Evolutionary conservation across 495 filamentous ascomycete genomes (phyloP).

Genomic region (Podospora conica): DNA sequence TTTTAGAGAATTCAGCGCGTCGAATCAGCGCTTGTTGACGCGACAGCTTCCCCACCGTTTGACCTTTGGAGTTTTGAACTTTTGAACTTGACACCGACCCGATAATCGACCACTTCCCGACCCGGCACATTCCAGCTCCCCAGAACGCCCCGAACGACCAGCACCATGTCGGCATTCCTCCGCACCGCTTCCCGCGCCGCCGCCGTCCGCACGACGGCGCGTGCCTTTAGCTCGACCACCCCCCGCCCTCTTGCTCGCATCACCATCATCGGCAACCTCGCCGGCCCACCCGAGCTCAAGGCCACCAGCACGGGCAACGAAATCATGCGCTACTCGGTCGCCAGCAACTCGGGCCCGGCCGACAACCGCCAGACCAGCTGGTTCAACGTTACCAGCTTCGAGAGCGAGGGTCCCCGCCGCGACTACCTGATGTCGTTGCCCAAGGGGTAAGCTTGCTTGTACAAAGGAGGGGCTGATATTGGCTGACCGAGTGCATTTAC

Average conservation of each 20-base stretch:
- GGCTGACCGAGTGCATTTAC: neutral
- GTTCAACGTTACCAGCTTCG: slow-evolving; percentile 66
- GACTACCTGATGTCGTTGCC: slow-evolving; percentile 59
- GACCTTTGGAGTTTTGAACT: neutral
- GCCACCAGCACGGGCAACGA: slow-evolving; percentile 61
- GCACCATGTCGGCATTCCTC: slow-evolving; percentile 40
- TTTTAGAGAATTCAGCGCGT: neutral
- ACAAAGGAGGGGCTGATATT: neutral
- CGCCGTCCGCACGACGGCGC: slow-evolving; percentile 33
- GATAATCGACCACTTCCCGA: neutral
- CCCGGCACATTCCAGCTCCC: slow-evolving; percentile 1
- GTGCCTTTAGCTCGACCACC: slow-evolving; percentile 50
- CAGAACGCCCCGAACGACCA: neutral
- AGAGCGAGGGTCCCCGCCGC: slow-evolving; percentile 51
- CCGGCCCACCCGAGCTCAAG: slow-evolving; percentile 58
- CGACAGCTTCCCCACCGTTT: neutral
- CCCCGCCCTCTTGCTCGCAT: slow-evolving; percentile 56
- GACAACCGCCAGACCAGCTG: slow-evolving; percentile 68
- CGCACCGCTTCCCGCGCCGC: slow-evolving; percentile 33
- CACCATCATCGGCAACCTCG: slow-evolving; percentile 72
- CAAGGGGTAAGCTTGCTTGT: slow-evolving; percentile 66
- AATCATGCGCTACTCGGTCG: slow-evolving; percentile 62
- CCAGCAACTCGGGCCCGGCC: slow-evolving; percentile 46
- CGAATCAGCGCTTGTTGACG: neutral
- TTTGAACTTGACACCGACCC: neutral